Evolutionary conservation across 768 basidiomycete genomes (phyloP).

Genomic region (Pisolithus orientalis): DNA sequence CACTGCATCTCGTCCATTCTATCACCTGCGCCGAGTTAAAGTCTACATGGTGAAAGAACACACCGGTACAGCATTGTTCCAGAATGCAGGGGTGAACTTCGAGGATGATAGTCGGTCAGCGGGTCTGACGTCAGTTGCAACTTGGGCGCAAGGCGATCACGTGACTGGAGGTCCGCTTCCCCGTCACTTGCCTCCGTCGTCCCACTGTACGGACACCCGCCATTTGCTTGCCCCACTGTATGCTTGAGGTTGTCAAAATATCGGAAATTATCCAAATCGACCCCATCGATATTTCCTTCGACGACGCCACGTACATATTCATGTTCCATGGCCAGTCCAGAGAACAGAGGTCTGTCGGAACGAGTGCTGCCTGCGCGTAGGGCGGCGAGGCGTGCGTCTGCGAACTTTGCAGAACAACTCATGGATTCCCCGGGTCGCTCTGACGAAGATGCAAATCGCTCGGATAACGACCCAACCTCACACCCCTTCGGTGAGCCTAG

Average conservation of each 20-base stretch:
- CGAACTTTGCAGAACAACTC: slow-evolving; percentile 28
- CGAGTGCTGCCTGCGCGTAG: slow-evolving; percentile 23
- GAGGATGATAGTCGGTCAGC: too few species aligned
- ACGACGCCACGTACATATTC: neutral
- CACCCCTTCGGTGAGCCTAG: slow-evolving; percentile 21
- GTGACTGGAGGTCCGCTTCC: neutral
- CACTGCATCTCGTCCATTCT: neutral
- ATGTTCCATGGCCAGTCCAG: slow-evolving; percentile 11
- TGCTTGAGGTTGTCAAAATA: neutral
- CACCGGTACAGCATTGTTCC: neutral
- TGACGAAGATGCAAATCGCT: slow-evolving; percentile 12
- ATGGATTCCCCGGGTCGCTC: slow-evolving; percentile 19
- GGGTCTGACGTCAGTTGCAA: too few species aligned
- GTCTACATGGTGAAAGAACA: neutral
- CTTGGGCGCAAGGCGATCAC: neutral
- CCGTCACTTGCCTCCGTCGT: neutral
- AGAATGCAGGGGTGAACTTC: too few species aligned
- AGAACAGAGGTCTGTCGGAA: slow-evolving; percentile 2
- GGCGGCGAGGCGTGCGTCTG: slow-evolving; percentile 29
- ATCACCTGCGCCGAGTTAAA: neutral
- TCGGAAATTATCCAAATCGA: neutral
- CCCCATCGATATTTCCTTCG: too few species aligned
- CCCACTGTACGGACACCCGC: too few species aligned
- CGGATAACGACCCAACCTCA: slow-evolving; percentile 5
- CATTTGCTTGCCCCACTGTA: too few species aligned